Percentiles rank a stretch among this genome's conserved stretches.
These are phyloP conservation scores for Elsinoe necatrix DNA, from an alignment of 2,329 filamentous ascomycete species.

Conservation along the genomic window DNA sequence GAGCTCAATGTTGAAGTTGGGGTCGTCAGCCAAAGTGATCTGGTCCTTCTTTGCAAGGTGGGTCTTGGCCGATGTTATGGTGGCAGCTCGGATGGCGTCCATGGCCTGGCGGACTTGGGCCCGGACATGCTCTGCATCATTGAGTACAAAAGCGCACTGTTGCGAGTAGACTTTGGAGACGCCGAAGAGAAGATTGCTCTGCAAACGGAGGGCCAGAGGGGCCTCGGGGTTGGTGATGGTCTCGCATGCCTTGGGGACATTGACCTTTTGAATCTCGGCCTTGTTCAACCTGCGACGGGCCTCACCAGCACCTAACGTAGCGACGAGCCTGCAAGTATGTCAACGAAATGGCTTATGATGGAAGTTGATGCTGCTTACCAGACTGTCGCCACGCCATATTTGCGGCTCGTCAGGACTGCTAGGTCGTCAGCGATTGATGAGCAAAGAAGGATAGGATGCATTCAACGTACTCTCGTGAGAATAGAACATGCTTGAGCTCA, in stretches of 20 bases:
- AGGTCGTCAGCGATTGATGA: neutral
- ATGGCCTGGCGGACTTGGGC: conserved; percentile 49
- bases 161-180: conserved; percentile 78
- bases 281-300: conserved; percentile 65
- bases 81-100: neutral
- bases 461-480: conserved; percentile 74
- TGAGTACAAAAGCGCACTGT: conserved; percentile 78
- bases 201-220: conserved; percentile 81
- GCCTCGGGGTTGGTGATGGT: conserved; percentile 80
- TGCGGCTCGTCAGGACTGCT: conserved; percentile 67
- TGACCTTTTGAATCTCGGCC: conserved; percentile 80
- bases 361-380: conserved; percentile 54
- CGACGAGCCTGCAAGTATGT: conserved; percentile 62
- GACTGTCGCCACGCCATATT: conserved; percentile 89
- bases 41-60: conserved; percentile 55
- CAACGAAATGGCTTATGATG: conserved; percentile 19
- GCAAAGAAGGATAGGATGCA: neutral
- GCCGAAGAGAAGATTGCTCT: conserved; percentile 62
- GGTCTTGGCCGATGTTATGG: conserved; percentile 5
- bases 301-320: conserved; percentile 71
- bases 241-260: conserved; percentile 76
- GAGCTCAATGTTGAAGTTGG: conserved; percentile 63
- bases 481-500: conserved; percentile 66
- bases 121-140: conserved; percentile 68
- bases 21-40: conserved; percentile 73